Evolutionary conservation across 2,329 filamentous ascomycete species (phyloP), one percentile per base, ranked within the genome.

Genomic region (Penicillium concentricum): DNA sequence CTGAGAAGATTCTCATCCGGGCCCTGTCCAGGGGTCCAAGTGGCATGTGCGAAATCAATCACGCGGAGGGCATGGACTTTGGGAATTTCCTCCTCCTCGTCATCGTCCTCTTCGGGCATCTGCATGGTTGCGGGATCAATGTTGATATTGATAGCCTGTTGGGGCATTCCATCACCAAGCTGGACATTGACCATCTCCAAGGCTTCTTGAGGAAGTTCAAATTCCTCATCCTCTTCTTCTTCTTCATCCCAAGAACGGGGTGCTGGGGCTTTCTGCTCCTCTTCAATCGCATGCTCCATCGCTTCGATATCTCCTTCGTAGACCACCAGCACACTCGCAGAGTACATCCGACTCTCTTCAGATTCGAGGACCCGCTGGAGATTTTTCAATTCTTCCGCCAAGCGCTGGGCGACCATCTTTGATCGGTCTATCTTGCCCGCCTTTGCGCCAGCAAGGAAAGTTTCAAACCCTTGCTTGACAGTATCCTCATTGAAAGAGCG

Each of bases 41-140:
- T 78, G 12, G 94, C 94, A 74, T 99, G 94, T 1, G 94, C 94
- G 81, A 99, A 99, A 73, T 99, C 94, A 66, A 99, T 99, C 61
- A 99, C 81, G 70, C 93, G 94, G 48, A 97, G 81, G 13, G 86
- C 83, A 67, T 88, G 91, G 42, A 96, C 84, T 66, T 87, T 87
- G 0, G 88, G 88, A 12, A 73, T 69, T 58, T 77, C 73, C 54
- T 80, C 79, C 3, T 85, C 82, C 2, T 86, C 82, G 0, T 85
- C 82, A 2, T 78, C 79, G 0, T 80, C 78, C 2, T 80, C 78
- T 10, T 78, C 78, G n/a, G 78, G 76, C 32, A 76, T 74, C 20
- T 74, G 74, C 47, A 76, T 72, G 4, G 67, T 71, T 48, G 73
- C 66, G 8, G 72, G 65, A 35, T 72, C 72, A 41, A 74, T 64